These are phyloP conservation scores for Podospora fimiseda DNA, from an alignment of 495 filamentous ascomycete genomes.

Conservation along the genomic window DNA sequence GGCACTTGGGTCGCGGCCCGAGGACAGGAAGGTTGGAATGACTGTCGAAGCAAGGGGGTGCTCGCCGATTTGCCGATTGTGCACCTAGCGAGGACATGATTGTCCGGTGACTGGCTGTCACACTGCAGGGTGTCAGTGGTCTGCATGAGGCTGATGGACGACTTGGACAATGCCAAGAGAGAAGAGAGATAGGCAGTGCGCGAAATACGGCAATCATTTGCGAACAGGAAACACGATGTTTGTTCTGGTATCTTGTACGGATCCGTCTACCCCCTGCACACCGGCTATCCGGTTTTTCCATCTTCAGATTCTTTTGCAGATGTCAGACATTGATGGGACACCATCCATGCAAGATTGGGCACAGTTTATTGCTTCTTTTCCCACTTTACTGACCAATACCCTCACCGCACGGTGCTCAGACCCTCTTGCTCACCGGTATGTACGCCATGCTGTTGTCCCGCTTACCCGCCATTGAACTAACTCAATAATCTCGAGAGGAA, in stretches of 20 bases:
- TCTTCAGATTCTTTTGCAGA: not conserved
- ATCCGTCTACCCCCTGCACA: not conserved
- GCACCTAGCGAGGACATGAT: constrained; percentile 16
- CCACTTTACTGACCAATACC: not conserved
- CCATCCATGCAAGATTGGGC: not conserved
- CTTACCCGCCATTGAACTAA: too few relatives aligned
- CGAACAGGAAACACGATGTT: not conserved
- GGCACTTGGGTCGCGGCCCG: constrained; percentile 5
- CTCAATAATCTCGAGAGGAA: too few relatives aligned
- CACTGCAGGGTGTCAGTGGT: constrained; percentile 3
- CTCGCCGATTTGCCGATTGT: constrained; percentile 7
- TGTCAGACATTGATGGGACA: too few relatives aligned
- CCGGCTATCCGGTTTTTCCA: not conserved
- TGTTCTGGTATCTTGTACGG: not conserved
- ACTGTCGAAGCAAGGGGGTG: not conserved
- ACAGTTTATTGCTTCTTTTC: not conserved
- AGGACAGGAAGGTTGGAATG: too few relatives aligned
- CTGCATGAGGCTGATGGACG: constrained; percentile 10
- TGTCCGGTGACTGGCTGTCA: constrained; percentile 9
- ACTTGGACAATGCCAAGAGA: not conserved
- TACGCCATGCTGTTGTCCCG: too few relatives aligned
- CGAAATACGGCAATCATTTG: not conserved
- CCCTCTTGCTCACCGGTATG: too few relatives aligned
- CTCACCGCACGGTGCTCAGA: too few relatives aligned
- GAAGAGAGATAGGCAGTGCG: not conserved